Evolutionary conservation across 2,329 filamentous ascomycete genomes (phyloP), one percentile per base, ranked within the genome.

Genomic region (Phialophora expanda): DNA sequence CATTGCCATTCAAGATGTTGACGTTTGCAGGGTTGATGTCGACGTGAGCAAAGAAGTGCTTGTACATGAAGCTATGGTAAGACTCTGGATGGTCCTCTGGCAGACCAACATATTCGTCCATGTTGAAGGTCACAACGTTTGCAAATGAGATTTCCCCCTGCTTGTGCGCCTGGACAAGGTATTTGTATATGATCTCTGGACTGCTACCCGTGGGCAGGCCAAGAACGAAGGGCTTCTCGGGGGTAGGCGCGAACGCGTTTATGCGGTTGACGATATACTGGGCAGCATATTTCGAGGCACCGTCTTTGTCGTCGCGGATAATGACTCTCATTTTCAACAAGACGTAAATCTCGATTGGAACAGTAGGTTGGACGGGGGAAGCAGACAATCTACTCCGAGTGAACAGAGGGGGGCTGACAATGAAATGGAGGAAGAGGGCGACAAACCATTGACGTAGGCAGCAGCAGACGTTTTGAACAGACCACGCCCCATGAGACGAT

Each of bases 51-150:
- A 96, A 96, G 83, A 96, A 92, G 80, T 95, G 85, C 79, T 90
- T 91, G 86, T 93, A 96, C 92, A 96, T 95, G 82, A 95, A 96
- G 70, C 89, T 91, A 81, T 96, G 92, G 79, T 96, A 96, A 74
- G 89, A 92, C 77, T 95, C 89, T 12, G 91, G 88, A 76, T 96
- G 91, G 73, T 93, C 90, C 74, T 90, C 87, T 38, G 91, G 89
- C 69, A 96, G 86, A 64, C 90, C 90, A 71, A 95, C 90, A 74
- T 96, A 96, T 80, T 96, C 92, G 79, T 96, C 92, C 92, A 95
- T 95, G 79, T 95, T 95, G 84, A 96, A 96, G 28, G 92, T 96
- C 75, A 95, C 86, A 74, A 96, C 91, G 89, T 96, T 87, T 75
- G 89, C 88, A 77, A 96, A 96, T 1, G 91, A 94, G 74, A 96